Conservation (phyloP, 192 early-diverging fungal species). For the Funneliformis mosseae region DNA sequence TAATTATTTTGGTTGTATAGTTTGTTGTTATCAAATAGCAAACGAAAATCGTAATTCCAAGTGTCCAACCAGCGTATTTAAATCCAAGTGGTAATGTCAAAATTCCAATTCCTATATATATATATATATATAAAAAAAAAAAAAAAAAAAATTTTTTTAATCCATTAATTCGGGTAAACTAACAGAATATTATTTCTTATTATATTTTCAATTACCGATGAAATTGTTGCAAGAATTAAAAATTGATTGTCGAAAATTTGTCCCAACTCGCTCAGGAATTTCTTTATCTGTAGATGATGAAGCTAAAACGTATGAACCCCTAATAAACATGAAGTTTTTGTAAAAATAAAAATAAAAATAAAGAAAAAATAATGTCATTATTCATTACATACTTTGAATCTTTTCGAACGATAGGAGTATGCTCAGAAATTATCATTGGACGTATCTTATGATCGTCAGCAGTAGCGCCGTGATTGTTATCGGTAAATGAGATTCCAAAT, state of each 20-base stretch:
- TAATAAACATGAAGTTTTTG: neutral
- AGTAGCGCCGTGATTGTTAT: neutral
- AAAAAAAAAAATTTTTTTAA: too few species aligned
- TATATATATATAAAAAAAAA: too few species aligned
- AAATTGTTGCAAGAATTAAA: conserved; percentile 66
- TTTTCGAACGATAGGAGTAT: neutral
- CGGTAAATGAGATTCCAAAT: neutral
- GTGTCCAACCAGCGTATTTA: conserved; percentile 59
- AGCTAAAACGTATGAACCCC: neutral
- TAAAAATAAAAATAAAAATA: too few species aligned
- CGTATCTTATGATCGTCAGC: neutral
- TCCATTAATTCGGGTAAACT: too few species aligned
- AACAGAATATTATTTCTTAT: too few species aligned
- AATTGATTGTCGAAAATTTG: conserved; percentile 50
- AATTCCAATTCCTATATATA: conserved; percentile 66
- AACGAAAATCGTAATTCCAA: conserved; percentile 53
- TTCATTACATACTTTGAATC: neutral
- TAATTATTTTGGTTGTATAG: conserved; percentile 63
- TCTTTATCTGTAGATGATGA: neutral
- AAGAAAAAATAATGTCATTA: neutral
- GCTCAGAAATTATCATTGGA: neutral
- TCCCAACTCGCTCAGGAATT: conserved; percentile 18
- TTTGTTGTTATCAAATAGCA: conserved; percentile 46
- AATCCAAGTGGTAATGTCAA: conserved; percentile 64
- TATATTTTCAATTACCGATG: conserved; percentile 46